Evolutionary conservation across 306 rosid genomes (phyloP).

Genomic region (Trifolium dubium): DNA sequence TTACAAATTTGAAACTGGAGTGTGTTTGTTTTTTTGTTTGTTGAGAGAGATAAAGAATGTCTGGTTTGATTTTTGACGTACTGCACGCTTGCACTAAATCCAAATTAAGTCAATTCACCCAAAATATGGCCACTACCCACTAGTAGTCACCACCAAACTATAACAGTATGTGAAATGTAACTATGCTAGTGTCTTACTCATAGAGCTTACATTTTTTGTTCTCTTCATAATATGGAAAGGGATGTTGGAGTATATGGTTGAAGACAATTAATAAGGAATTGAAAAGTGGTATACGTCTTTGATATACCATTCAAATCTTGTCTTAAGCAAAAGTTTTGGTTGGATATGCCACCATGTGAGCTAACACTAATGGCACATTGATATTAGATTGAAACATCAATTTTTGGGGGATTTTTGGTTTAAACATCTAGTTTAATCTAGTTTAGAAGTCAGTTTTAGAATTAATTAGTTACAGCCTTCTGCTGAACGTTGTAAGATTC

Average conservation of each 20-base stretch:
- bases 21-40: not conserved
- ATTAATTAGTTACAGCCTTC: too few species aligned
- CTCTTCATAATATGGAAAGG: not conserved
- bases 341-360: not conserved
- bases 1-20: slow-evolving; percentile 45
- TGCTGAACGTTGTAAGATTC: too few species aligned
- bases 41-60: slow-evolving; percentile 1
- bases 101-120: slow-evolving; percentile 45
- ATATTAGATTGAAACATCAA: not conserved
- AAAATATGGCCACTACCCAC: slow-evolving; percentile 16
- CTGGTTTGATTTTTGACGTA: slow-evolving; percentile 38
- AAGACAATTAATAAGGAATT: slow-evolving; percentile 14
- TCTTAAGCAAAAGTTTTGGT: not conserved
- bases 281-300: not conserved
- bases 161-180: slow-evolving; percentile 36
- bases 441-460: too few species aligned
- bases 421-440: too few species aligned
- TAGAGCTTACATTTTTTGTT: not conserved
- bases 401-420: too few species aligned
- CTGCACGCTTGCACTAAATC: slow-evolving; percentile 51
- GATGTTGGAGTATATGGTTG: slow-evolving; percentile 12
- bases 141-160: slow-evolving; percentile 6
- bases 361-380: not conserved
- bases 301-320: not conserved
- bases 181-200: slow-evolving; percentile 32